Evolutionary conservation across 352 stramenopile genomes (phyloP).

Genomic region (Aphanomyces stellatus): DNA sequence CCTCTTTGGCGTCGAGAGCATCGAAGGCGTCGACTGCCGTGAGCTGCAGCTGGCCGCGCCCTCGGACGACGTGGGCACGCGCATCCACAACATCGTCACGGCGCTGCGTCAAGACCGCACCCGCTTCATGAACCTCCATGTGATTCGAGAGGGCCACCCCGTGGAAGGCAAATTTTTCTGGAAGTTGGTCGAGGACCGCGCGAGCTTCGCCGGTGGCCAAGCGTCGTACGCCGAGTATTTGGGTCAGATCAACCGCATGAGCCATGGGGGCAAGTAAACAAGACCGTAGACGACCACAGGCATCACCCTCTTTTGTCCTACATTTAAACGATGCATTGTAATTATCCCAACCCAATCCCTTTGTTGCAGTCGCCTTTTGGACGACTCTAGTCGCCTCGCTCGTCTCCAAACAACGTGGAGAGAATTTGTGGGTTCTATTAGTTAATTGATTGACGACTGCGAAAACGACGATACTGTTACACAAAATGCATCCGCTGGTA

Average conservation of each 20-base stretch:
- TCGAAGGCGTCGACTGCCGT: slow-evolving; percentile 92
- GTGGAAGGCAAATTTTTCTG: slow-evolving; percentile 93
- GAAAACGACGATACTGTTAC: neutral
- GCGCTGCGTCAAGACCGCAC: slow-evolving; percentile 84
- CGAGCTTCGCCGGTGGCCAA: slow-evolving; percentile 94
- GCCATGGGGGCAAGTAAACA: slow-evolving; percentile 27
- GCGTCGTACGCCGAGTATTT: slow-evolving; percentile 98
- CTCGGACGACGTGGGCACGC: slow-evolving; percentile 72
- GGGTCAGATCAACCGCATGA: slow-evolving; percentile 76
- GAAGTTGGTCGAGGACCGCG: slow-evolving; percentile 97
- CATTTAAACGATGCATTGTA: no score
- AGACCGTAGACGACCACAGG: no score
- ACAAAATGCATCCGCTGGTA: slow-evolving; percentile 37
- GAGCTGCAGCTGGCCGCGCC: slow-evolving; percentile 74
- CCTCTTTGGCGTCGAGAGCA: slow-evolving; percentile 90
- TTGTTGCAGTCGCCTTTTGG: no score
- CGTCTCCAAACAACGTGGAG: no score
- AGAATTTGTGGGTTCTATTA: no score
- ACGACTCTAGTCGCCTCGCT: no score
- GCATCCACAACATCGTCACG: slow-evolving; percentile 82
- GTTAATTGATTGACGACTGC: neutral
- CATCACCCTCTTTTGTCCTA: no score
- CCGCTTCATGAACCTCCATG: slow-evolving; percentile 73
- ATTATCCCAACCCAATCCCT: no score
- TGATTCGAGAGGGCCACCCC: slow-evolving; percentile 93